Conservation (phyloP, 768 basidiomycete genomes). For the Thelephora aurantiotincta region DNA sequence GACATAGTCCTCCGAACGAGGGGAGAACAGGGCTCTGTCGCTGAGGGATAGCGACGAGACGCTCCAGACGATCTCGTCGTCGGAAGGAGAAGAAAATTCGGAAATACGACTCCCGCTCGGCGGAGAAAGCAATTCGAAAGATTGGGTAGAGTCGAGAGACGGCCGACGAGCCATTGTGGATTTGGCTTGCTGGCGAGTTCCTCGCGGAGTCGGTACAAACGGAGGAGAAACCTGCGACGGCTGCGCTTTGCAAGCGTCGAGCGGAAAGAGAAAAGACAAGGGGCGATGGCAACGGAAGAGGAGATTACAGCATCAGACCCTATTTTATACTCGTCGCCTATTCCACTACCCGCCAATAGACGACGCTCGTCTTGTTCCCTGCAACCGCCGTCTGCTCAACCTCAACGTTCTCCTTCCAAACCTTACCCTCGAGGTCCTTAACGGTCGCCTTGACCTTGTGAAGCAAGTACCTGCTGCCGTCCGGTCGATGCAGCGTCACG, state of each 20-base stretch:
- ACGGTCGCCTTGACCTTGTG: slow-evolving; percentile 32
- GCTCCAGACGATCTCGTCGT: slow-evolving; percentile 45
- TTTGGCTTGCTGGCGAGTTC: slow-evolving; percentile 5
- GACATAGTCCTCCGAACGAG: slow-evolving; percentile 29
- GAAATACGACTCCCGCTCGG: slow-evolving; percentile 14
- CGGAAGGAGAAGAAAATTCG: slow-evolving; percentile 17
- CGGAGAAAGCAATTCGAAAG: slow-evolving; percentile 9
- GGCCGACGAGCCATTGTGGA: slow-evolving; percentile 2
- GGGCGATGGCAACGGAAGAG: slow-evolving; percentile 2
- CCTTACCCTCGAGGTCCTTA: slow-evolving; percentile 41
- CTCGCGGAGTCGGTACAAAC: slow-evolving; percentile 13
- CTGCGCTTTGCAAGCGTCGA: slow-evolving; percentile 1
- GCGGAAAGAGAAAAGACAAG: slow-evolving; percentile 5
- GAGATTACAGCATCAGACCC: not conserved
- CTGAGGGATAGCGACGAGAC: slow-evolving; percentile 17
- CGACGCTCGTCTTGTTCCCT: slow-evolving; percentile 47
- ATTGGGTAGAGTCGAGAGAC: not conserved
- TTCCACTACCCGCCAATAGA: slow-evolving; percentile 51
- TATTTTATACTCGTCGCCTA: slow-evolving; percentile 1
- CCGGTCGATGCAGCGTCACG: slow-evolving; percentile 30
- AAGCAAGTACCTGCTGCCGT: slow-evolving; percentile 49
- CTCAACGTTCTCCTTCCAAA: slow-evolving; percentile 42
- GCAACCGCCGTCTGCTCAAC: slow-evolving; percentile 53
- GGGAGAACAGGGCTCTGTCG: too few relatives aligned
- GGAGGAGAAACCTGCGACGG: slow-evolving; percentile 5